A percentile compares a stretch with the other conserved stretches of the same genome.
Conservation (phyloP, 768 basidiomycete species). For the Auricularia auricula-judae region DNA sequence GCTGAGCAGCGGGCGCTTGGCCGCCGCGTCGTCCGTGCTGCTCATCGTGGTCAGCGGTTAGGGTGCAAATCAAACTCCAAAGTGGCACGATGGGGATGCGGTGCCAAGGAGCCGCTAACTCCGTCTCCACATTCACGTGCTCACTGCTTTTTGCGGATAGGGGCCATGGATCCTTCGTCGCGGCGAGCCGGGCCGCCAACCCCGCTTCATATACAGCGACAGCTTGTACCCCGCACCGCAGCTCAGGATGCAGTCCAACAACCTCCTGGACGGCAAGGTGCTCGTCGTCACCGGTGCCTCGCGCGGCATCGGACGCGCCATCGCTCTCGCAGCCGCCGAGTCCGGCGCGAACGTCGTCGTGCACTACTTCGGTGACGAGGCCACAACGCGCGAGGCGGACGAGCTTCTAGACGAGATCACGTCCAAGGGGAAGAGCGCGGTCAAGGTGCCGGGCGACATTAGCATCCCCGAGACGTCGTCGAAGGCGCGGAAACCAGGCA, state of each 20-base stretch:
- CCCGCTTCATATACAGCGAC: background rate
- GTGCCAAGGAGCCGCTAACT: background rate
- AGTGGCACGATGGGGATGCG: background rate
- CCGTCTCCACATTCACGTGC: background rate
- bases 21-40: background rate
- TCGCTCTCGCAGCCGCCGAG: slow-evolving; percentile 52
- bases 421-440: slow-evolving; percentile 24
- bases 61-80: background rate
- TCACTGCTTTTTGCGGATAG: background rate
- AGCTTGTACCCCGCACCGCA: background rate
- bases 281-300: slow-evolving; percentile 67
- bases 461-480: slow-evolving; percentile 41
- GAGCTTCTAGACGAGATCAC: slow-evolving; percentile 38
- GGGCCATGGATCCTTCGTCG: background rate
- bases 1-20: background rate
- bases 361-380: slow-evolving; percentile 55
- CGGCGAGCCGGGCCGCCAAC: no score
- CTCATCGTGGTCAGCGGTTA: background rate
- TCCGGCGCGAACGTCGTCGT: slow-evolving; percentile 57
- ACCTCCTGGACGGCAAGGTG: slow-evolving; percentile 31
- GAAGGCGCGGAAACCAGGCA: slow-evolving; percentile 24
- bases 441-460: slow-evolving; percentile 56
- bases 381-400: slow-evolving; percentile 37
- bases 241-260: slow-evolving; percentile 1
- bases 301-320: slow-evolving; percentile 61